A percentile compares a stretch with the other conserved stretches of the same genome.
These are phyloP conservation scores for Orbilia oligospora DNA, from an alignment of 2,329 filamentous ascomycete genomes.

Conservation along the genomic window DNA sequence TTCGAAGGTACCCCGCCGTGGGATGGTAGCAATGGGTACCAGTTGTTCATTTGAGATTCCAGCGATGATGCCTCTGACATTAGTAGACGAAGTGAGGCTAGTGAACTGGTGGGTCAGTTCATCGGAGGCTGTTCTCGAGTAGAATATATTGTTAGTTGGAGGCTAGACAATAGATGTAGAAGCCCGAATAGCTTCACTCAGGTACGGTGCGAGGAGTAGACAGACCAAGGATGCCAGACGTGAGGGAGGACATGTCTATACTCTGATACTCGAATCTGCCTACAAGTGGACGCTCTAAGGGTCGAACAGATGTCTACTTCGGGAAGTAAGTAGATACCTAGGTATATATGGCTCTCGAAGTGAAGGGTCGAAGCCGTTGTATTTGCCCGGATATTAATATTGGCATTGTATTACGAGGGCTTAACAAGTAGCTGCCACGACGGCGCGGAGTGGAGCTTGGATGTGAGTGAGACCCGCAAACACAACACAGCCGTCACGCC, in stretches of 20 bases:
- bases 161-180: neutral
- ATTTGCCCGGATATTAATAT: conserved; percentile 8
- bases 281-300: neutral
- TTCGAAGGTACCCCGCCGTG: conserved; percentile 73
- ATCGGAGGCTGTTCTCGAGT: conserved; percentile 74
- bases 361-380: conserved; percentile 10
- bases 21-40: conserved; percentile 73
- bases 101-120: conserved; percentile 83
- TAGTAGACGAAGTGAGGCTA: conserved; percentile 74
- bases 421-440: conserved; percentile 30
- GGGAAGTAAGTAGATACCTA: too few relatives aligned
- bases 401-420: conserved; percentile 27
- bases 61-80: conserved; percentile 79
- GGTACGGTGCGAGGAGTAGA: neutral
- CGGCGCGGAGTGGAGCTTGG: conserved; percentile 24
- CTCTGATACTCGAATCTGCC: neutral
- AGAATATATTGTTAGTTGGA: conserved; percentile 31
- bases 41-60: conserved; percentile 80
- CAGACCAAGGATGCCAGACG: conserved; percentile 37
- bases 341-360: neutral
- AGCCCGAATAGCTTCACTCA: neutral
- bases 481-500: conserved; percentile 39
- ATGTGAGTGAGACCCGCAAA: conserved; percentile 34
- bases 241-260: conserved; percentile 20
- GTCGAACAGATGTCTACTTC: neutral